Percentiles rank a stretch among this genome's conserved stretches.
Evolutionary conservation across 1,139 yeast genomes (phyloP).

Genomic region (Zhuliangozyma parablackwelliae): DNA sequence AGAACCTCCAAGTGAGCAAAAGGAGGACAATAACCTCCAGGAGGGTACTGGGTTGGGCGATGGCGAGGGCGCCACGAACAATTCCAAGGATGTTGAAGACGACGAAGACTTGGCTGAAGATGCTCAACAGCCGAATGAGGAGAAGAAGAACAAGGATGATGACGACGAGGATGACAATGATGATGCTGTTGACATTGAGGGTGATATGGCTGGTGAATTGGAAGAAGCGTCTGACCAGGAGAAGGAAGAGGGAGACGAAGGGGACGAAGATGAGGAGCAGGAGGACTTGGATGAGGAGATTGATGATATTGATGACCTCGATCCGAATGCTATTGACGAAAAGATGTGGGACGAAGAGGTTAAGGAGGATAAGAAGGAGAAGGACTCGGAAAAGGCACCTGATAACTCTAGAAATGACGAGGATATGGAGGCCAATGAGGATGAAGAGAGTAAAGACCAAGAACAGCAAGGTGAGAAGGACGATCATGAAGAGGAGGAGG

Average conservation of each 20-base stretch:
- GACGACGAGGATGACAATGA: conserved; percentile 60
- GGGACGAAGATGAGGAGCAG: conserved; percentile 44
- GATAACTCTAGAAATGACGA: conserved; percentile 52
- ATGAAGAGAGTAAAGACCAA: conserved; percentile 33
- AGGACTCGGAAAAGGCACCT: conserved; percentile 66
- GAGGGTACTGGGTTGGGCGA: conserved; percentile 98
- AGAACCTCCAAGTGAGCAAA: conserved; percentile 66
- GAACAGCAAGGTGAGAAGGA: conserved; percentile 27
- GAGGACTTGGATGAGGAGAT: conserved; percentile 83
- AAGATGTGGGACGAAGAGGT: conserved; percentile 98
- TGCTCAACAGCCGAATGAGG: conserved; percentile 81
- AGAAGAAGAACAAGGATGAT: conserved; percentile 60
- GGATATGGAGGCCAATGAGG: conserved; percentile 62
- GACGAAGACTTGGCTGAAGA: conserved; percentile 89
- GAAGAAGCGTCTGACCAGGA: conserved; percentile 78
- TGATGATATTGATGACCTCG: conserved; percentile 84
- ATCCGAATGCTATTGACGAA: conserved; percentile 94
- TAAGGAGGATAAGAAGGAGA: conserved; percentile 66
- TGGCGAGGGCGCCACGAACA: conserved; percentile 79
- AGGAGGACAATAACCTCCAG: conserved; percentile 58
- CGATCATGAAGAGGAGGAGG: conserved; percentile 25
- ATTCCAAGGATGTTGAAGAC: conserved; percentile 82
- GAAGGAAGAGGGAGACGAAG: conserved; percentile 53
- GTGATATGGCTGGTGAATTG: conserved; percentile 92
- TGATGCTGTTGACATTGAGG: conserved; percentile 89